These are phyloP conservation scores for Ogataea parapolymorpha DNA, from an alignment of 805 yeast species.

Conservation along the genomic window DNA sequence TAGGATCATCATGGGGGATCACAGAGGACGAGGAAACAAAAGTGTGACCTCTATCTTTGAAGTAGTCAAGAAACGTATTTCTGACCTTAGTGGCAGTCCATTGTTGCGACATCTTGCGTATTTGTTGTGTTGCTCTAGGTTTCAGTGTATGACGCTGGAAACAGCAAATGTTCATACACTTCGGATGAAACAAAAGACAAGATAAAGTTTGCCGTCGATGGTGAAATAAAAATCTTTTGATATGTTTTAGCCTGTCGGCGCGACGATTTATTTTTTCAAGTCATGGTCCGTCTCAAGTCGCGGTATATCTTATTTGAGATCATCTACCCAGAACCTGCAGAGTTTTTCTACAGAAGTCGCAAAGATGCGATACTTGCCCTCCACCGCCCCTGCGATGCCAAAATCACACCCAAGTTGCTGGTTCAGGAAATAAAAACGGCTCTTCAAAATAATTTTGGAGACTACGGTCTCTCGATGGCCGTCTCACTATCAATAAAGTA, in stretches of 20 bases:
- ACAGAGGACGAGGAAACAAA: slow-evolving; percentile 93
- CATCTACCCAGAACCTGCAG: slow-evolving; percentile 50
- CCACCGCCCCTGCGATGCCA: slow-evolving; percentile 49
- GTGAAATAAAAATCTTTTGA: slow-evolving; percentile 1
- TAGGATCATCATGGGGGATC: slow-evolving; percentile 97
- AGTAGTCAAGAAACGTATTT: slow-evolving; percentile 79
- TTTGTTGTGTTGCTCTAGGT: slow-evolving; percentile 1
- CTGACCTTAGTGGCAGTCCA: slow-evolving; percentile 60
- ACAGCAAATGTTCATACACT: slow-evolving; percentile 11
- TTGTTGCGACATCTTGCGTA: slow-evolving; percentile 19
- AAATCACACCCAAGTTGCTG: slow-evolving; percentile 48
- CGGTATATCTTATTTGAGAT: slow-evolving; percentile 82
- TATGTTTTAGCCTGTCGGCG: slow-evolving; percentile 11
- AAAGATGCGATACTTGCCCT: slow-evolving; percentile 41
- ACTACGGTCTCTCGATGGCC: slow-evolving; percentile 63
- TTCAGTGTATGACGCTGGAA: slow-evolving; percentile 8
- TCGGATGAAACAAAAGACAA: slow-evolving; percentile 5
- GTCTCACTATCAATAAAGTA: slow-evolving; percentile 59
- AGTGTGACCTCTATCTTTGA: slow-evolving; percentile 64
- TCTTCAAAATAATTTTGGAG: slow-evolving; percentile 70
- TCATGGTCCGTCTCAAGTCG: slow-evolving; percentile 85
- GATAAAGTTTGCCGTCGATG: slow-evolving; percentile 12
- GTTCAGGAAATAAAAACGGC: slow-evolving; percentile 51
- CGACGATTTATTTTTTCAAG: slow-evolving; percentile 4
- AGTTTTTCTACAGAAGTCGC: slow-evolving; percentile 24